phyloP scores from a whole-genome alignment of 768 basidiomycete species.

The Podaxis carcinomalis region DNA sequence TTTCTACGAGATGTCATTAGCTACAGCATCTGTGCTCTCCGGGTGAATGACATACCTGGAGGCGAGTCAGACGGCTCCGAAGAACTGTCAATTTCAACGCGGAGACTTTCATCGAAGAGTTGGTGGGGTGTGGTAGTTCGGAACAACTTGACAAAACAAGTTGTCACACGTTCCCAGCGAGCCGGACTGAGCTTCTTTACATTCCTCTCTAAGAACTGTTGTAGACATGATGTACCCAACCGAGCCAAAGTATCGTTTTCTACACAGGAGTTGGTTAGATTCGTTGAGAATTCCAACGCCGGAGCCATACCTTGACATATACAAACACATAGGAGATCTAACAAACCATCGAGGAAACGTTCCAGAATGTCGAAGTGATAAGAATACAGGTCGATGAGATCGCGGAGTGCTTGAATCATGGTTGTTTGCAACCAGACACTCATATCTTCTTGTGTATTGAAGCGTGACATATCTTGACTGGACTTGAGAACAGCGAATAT shows the following conservation, averaged over 20 bases:
- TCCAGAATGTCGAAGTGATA: constrained; percentile 91
- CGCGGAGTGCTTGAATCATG: constrained; percentile 95
- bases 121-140: constrained; percentile 96
- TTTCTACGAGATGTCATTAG: constrained; percentile 36
- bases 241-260: constrained; percentile 98
- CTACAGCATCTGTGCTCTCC: neutral
- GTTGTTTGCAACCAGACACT: constrained; percentile 99
- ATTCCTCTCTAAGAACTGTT: constrained; percentile 92
- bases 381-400: constrained; percentile 93
- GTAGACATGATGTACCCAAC: constrained; percentile 96
- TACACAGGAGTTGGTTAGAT: constrained; percentile 27
- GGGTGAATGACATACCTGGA: constrained; percentile 18
- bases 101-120: constrained; percentile 87
- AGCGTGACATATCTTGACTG: constrained; percentile 86
- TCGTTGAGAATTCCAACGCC: neutral
- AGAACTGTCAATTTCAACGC: constrained; percentile 73
- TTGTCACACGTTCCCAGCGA: constrained; percentile 89
- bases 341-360: constrained; percentile 85
- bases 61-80: constrained; percentile 49
- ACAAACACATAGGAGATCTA: constrained; percentile 92
- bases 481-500: constrained; percentile 96
- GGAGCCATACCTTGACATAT: constrained; percentile 87
- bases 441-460: constrained; percentile 97
- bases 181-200: constrained; percentile 77
- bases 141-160: constrained; percentile 95